Conservation (phyloP, 2,329 filamentous ascomycete species). For the Incumbomyces lentus region DNA sequence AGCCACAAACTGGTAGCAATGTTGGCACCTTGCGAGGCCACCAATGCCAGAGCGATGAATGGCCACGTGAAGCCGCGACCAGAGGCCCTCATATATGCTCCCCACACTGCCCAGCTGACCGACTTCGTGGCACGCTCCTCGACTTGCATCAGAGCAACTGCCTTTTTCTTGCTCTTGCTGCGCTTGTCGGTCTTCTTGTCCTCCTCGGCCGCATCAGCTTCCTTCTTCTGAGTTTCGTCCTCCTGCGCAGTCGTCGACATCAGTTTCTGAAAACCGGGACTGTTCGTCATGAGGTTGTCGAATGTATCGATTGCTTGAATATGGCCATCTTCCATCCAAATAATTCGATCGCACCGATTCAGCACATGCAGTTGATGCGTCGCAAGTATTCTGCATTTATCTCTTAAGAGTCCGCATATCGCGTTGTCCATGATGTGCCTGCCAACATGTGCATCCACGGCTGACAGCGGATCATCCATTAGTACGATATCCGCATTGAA, state of each 20-base stretch:
- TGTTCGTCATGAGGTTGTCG: slow-evolving; percentile 70
- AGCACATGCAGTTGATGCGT: slow-evolving; percentile 94
- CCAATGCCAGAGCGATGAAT: slow-evolving; percentile 51
- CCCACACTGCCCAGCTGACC: slow-evolving; percentile 71
- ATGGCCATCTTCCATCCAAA: slow-evolving; percentile 81
- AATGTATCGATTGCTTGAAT: slow-evolving; percentile 84
- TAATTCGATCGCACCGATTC: slow-evolving; percentile 78
- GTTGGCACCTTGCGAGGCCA: slow-evolving; percentile 70
- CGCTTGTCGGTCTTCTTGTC: slow-evolving; percentile 37
- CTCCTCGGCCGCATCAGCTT: slow-evolving; percentile 38
- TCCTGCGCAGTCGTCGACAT: slow-evolving; percentile 70
- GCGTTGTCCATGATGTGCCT: slow-evolving; percentile 81
- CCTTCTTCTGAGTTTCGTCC: slow-evolving; percentile 36
- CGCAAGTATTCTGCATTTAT: slow-evolving; percentile 83
- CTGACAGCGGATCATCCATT: slow-evolving; percentile 54
- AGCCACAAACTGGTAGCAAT: slow-evolving; percentile 86
- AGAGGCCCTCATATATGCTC: slow-evolving; percentile 64
- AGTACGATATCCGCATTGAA: slow-evolving; percentile 53
- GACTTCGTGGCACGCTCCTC: slow-evolving; percentile 57
- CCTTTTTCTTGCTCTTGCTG: slow-evolving; percentile 39
- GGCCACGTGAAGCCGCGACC: slow-evolving; percentile 61
- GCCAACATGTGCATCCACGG: slow-evolving; percentile 48
- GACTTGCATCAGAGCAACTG: slow-evolving; percentile 35
- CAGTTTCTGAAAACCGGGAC: slow-evolving; percentile 66
- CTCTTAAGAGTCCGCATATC: slow-evolving; percentile 75